phyloP scores from a whole-genome alignment of 805 yeast species.

The Wickerhamia fluorescens region DNA sequence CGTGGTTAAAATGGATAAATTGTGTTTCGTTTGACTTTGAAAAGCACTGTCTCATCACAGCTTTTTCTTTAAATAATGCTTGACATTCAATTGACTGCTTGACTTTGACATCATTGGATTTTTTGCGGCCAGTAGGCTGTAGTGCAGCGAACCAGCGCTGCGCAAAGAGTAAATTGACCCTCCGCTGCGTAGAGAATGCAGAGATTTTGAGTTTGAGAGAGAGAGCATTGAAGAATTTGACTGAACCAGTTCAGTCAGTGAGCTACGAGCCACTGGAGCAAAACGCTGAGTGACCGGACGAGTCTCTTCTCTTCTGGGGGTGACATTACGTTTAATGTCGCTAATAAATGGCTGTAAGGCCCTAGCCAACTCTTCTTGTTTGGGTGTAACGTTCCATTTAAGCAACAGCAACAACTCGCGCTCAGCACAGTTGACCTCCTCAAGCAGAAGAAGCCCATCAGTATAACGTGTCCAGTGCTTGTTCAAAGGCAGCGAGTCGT shows the following conservation, averaged over 20 bases:
- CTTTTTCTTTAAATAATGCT: too few species aligned
- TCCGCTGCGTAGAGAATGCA: too few species aligned
- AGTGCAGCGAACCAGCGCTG: too few species aligned
- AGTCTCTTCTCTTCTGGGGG: too few species aligned
- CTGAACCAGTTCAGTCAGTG: constrained; percentile 8
- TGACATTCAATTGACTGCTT: too few species aligned
- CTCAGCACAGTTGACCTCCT: constrained; percentile 87
- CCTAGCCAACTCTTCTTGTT: constrained; percentile 59
- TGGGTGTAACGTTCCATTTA: constrained; percentile 77
- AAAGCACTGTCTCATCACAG: too few species aligned
- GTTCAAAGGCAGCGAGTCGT: constrained; percentile 91
- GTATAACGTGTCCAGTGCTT: constrained; percentile 96
- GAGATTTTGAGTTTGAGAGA: constrained; percentile 7
- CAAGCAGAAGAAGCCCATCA: constrained; percentile 66
- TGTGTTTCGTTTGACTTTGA: too few species aligned
- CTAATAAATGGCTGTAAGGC: constrained; percentile 70
- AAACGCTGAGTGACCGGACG: too few species aligned
- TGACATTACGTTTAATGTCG: constrained; percentile 56
- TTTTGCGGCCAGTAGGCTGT: too few species aligned
- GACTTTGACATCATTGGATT: too few species aligned
- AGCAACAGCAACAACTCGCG: constrained; percentile 75
- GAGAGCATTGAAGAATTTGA: constrained; percentile 13
- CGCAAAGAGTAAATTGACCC: too few species aligned
- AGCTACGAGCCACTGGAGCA: constrained; percentile 8
- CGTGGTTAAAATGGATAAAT: too few species aligned